phyloP scores from a whole-genome alignment of 1,139 yeast species.

The Magnusiomyces tetraspermus region DNA sequence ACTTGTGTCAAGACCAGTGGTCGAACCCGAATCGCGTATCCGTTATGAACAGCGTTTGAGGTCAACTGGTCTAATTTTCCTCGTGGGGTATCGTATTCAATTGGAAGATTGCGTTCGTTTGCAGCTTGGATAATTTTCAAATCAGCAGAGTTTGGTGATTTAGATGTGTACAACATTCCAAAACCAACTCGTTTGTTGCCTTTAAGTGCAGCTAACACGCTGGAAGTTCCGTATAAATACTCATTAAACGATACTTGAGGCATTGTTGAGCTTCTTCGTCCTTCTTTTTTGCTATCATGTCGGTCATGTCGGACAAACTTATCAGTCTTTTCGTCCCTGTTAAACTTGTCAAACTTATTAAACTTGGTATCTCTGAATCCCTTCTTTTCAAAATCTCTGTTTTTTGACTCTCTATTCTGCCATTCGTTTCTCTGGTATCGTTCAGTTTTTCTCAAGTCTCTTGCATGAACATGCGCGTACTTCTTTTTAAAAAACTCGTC shows the following conservation, averaged over 20 bases:
- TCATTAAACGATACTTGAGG: constrained; percentile 32
- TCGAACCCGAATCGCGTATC: constrained; percentile 61
- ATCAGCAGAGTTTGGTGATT: background rate
- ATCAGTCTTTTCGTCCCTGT: constrained; percentile 10
- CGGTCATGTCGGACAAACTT: constrained; percentile 38
- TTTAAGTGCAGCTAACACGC: constrained; percentile 61
- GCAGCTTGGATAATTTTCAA: constrained; percentile 40
- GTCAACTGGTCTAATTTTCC: constrained; percentile 54
- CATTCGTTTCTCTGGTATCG: background rate
- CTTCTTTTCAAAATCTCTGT: background rate
- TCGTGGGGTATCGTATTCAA: constrained; percentile 40
- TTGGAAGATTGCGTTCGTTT: constrained; percentile 37
- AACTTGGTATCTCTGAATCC: constrained; percentile 2
- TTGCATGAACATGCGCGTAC: constrained; percentile 52
- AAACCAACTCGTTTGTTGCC: constrained; percentile 41
- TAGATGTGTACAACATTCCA: constrained; percentile 1
- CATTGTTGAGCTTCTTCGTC: background rate
- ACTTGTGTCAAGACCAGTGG: constrained; percentile 44
- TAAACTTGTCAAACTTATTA: constrained; percentile 3
- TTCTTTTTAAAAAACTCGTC: constrained; percentile 46
- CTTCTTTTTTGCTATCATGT: background rate
- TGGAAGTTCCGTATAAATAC: constrained; percentile 65
- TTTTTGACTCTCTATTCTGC: constrained; percentile 3
- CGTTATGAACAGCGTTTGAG: constrained; percentile 72
- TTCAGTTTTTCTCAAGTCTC: constrained; percentile 22